Conservation (phyloP, 1,284 basidiomycete species). For the Schizophyllum commune region DNA sequence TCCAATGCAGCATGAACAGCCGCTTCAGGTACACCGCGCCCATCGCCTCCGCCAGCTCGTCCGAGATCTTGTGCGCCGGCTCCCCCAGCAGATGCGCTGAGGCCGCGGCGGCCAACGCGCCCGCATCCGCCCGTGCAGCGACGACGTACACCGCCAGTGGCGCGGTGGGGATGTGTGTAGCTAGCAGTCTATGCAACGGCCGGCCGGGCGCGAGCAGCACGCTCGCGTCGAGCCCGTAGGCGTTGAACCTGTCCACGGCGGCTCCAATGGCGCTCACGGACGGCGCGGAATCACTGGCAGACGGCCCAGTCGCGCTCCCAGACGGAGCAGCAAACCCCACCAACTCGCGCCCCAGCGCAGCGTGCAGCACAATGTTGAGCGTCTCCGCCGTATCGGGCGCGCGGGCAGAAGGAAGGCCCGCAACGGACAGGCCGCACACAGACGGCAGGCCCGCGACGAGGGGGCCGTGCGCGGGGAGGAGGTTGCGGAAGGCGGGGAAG, state of each 20-base stretch:
- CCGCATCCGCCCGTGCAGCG: constrained; percentile 46
- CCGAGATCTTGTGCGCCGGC: constrained; percentile 45
- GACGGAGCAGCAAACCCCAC: no score
- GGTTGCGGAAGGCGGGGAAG: no score
- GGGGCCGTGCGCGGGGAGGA: no score
- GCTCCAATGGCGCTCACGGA: not conserved
- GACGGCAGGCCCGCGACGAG: no score
- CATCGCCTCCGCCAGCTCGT: constrained; percentile 51
- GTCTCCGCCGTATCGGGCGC: no score
- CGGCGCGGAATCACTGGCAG: no score
- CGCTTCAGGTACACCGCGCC: constrained; percentile 41
- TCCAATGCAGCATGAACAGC: constrained; percentile 31
- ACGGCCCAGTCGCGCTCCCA: no score
- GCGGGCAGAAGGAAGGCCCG: not conserved
- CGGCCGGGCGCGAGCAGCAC: not conserved
- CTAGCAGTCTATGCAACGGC: constrained; percentile 32
- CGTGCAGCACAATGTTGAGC: no score
- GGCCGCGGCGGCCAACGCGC: constrained; percentile 50
- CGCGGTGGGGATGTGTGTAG: constrained; percentile 45
- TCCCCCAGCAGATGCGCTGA: constrained; percentile 56
- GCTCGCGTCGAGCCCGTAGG: constrained; percentile 24
- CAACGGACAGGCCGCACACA: no score
- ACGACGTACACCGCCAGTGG: constrained; percentile 54
- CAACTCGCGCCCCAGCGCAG: no score
- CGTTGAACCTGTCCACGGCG: not conserved